Conservation (phyloP, 2,329 filamentous ascomycete species). For the Pseudogymnoascus verrucosus region DNA sequence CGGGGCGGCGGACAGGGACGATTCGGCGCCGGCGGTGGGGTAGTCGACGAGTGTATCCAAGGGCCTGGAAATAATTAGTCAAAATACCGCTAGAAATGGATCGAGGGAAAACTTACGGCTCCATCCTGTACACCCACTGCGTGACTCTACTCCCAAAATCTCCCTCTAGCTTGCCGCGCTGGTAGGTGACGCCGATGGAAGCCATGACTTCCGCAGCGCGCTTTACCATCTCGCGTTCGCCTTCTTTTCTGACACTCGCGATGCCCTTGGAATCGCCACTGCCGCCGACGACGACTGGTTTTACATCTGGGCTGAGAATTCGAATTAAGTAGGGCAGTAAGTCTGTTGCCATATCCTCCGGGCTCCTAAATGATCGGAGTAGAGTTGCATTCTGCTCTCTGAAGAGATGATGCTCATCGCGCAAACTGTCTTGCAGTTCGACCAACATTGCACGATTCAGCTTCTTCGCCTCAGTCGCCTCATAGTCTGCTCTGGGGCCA, state of each 20-base stretch:
- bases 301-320: constrained; percentile 81
- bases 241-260: constrained; percentile 81
- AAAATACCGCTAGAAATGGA: too few relatives aligned
- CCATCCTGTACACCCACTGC: constrained; percentile 86
- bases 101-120: constrained; percentile 80
- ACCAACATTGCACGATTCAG: constrained; percentile 68
- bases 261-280: constrained; percentile 56
- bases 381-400: constrained; percentile 49
- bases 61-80: constrained; percentile 37
- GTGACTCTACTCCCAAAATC: constrained; percentile 50
- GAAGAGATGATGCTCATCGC: constrained; percentile 32
- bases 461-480: constrained; percentile 72
- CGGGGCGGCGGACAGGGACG: constrained; percentile 52
- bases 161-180: constrained; percentile 70
- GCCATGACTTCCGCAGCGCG: constrained; percentile 74
- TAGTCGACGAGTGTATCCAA: constrained; percentile 75
- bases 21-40: constrained; percentile 52
- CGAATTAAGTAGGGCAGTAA: constrained; percentile 77
- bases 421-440: constrained; percentile 63
- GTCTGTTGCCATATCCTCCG: constrained; percentile 69
- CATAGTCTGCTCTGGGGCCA: constrained; percentile 73
- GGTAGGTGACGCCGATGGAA: constrained; percentile 74
- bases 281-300: constrained; percentile 76
- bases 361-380: constrained; percentile 68
- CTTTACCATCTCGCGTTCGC: constrained; percentile 72